These are phyloP conservation scores for Gracilaria domingensis DNA, from an alignment of 23 red algal genomes.

Conservation along the genomic window DNA sequence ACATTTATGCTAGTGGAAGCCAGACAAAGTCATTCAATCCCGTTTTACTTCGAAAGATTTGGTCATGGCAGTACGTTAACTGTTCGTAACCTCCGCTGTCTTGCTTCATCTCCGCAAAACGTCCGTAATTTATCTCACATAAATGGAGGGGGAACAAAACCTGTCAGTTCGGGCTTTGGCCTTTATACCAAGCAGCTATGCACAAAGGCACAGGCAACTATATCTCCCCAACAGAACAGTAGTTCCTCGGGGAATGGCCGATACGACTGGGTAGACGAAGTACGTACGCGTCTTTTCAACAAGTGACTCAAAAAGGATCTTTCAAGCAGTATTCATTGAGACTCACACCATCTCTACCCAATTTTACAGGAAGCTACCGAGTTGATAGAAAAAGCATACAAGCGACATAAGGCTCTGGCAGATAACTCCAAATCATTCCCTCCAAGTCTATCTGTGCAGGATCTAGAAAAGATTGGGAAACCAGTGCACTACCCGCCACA, in stretches of 20 bases:
- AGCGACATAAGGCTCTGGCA: constrained; percentile 72
- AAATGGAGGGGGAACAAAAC: not conserved
- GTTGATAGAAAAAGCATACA: constrained; percentile 73
- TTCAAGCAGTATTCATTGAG: not conserved
- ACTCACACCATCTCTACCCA: not conserved
- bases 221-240: not conserved
- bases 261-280: constrained; percentile 35
- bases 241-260: not conserved
- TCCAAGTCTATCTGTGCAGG: constrained; percentile 51
- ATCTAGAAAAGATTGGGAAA: constrained; percentile 61
- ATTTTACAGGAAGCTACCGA: constrained; percentile 61
- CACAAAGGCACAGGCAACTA: not conserved
- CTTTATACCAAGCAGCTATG: not conserved
- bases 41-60: not conserved
- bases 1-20: not conserved
- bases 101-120: not conserved
- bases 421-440: constrained; percentile 69
- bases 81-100: not conserved
- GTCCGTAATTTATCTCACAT: not conserved
- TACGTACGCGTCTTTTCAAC: not conserved
- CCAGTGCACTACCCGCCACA: constrained; percentile 73
- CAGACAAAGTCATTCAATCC: not conserved
- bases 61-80: not conserved
- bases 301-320: not conserved
- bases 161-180: not conserved